A percentile compares a stretch with the other conserved stretches of the same genome.
Evolutionary conservation across 2,329 filamentous ascomycete genomes (phyloP).

Genomic region (Penicillium sp.): DNA sequence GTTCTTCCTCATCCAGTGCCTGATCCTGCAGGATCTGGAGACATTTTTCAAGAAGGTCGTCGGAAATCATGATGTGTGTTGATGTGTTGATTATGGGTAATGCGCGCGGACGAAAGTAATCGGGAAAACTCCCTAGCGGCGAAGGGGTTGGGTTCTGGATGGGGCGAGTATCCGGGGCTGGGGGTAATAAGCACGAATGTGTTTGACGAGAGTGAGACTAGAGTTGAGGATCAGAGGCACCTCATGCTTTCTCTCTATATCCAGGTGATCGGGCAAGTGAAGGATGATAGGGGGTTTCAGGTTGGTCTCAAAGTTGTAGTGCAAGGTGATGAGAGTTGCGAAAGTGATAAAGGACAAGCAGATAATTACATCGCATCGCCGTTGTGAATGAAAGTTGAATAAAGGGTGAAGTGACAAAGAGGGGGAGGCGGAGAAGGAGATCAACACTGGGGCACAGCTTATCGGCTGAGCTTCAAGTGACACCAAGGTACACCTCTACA

Average conservation of each 20-base stretch:
- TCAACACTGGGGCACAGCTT: constrained; percentile 16
- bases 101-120: constrained; percentile 6
- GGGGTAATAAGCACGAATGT: too few relatives aligned
- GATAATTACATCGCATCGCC: constrained; percentile 35
- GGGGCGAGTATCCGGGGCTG: too few relatives aligned
- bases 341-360: constrained; percentile 19
- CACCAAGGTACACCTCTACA: not conserved
- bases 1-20: constrained; percentile 86
- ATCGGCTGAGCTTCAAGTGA: constrained; percentile 7
- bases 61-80: constrained; percentile 71
- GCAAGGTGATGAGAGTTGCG: not conserved
- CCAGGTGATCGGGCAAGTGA: too few relatives aligned
- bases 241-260: too few relatives aligned
- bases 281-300: too few relatives aligned
- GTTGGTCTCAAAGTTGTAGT: not conserved
- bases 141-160: not conserved
- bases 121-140: constrained; percentile 9
- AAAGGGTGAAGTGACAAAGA: constrained; percentile 12
- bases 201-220: too few relatives aligned
- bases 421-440: constrained; percentile 22
- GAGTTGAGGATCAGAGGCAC: too few relatives aligned
- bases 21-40: constrained; percentile 82
- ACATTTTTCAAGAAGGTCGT: constrained; percentile 88
- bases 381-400: constrained; percentile 6
- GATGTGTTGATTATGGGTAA: not conserved